Percentiles rank a stretch among this genome's conserved stretches.
These are phyloP conservation scores for Colletotrichum chlorophyti DNA, from an alignment of 2,329 filamentous ascomycete species.

Conservation along the genomic window DNA sequence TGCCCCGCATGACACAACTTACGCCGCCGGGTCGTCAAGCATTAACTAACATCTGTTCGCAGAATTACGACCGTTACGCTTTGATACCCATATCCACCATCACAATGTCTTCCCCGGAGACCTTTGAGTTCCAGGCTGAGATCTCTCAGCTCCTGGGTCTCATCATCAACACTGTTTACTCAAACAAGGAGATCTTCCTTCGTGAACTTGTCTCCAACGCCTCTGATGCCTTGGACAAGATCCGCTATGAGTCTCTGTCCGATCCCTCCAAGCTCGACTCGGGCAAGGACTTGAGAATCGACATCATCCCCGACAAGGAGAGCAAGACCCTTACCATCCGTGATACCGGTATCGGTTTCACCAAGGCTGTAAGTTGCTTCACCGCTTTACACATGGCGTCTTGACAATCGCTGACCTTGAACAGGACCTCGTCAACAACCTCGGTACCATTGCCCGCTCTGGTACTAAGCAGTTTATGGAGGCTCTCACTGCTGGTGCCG, in stretches of 20 bases:
- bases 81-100: constrained; percentile 27
- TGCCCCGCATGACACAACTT: too few species aligned
- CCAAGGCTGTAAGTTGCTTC: constrained; percentile 87
- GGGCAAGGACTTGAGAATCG: constrained; percentile 97
- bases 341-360: constrained; percentile 99
- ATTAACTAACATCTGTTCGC: constrained; percentile 13
- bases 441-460: constrained; percentile 98
- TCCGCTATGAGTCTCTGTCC: constrained; percentile 97
- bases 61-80: constrained; percentile 28
- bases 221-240: constrained; percentile 99
- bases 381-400: background rate
- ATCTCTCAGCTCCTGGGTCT: constrained; percentile 99
- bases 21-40: too few species aligned
- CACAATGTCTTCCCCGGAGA: constrained; percentile 80
- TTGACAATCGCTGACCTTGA: constrained; percentile 42
- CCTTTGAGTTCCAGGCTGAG: constrained; percentile 99
- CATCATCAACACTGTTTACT: constrained; percentile 99
- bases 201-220: constrained; percentile 98
- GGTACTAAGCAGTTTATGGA: constrained; percentile 99
- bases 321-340: constrained; percentile 96
- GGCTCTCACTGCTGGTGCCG: constrained; percentile 95
- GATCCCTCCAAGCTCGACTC: constrained; percentile 97
- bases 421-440: constrained; percentile 98
- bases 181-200: constrained; percentile 99
- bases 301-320: constrained; percentile 98